Evolutionary conservation across 768 basidiomycete genomes (phyloP).

Genomic region (Podaxis sp.): DNA sequence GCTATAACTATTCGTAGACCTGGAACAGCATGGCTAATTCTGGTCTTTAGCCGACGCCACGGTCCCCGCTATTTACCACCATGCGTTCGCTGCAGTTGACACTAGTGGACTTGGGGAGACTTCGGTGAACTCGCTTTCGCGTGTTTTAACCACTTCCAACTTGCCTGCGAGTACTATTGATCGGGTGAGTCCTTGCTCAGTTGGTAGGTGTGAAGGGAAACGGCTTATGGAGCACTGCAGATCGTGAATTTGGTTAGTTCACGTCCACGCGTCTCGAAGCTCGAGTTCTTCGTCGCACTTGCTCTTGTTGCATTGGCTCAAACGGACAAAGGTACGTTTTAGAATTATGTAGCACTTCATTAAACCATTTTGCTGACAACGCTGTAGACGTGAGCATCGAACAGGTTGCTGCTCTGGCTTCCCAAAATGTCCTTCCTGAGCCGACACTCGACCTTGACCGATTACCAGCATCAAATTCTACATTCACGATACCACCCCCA

Average conservation of each 20-base stretch:
- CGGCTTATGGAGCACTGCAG: constrained; percentile 33
- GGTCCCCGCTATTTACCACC: constrained; percentile 73
- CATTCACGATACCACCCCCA: constrained; percentile 34
- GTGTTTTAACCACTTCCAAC: constrained; percentile 71
- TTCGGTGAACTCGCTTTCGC: constrained; percentile 78
- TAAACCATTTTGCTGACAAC: not conserved
- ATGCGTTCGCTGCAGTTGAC: constrained; percentile 71
- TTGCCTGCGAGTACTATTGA: constrained; percentile 83
- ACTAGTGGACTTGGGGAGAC: constrained; percentile 67
- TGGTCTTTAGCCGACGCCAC: constrained; percentile 62
- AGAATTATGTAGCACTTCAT: not conserved
- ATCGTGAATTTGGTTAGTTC: constrained; percentile 89
- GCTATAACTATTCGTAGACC: constrained; percentile 11
- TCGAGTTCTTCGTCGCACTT: constrained; percentile 89
- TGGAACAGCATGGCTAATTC: constrained; percentile 3
- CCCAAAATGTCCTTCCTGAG: constrained; percentile 74
- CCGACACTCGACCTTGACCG: constrained; percentile 63
- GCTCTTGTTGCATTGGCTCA: constrained; percentile 87
- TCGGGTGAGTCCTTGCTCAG: constrained; percentile 41
- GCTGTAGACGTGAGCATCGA: constrained; percentile 72
- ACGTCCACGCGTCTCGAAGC: constrained; percentile 72
- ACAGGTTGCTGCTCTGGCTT: constrained; percentile 70
- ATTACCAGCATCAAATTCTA: constrained; percentile 49
- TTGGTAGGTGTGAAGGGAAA: not conserved
- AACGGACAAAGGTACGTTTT: constrained; percentile 59